phyloP scores from a whole-genome alignment of 495 filamentous ascomycete species.

The Aspergillus cavernicola region DNA sequence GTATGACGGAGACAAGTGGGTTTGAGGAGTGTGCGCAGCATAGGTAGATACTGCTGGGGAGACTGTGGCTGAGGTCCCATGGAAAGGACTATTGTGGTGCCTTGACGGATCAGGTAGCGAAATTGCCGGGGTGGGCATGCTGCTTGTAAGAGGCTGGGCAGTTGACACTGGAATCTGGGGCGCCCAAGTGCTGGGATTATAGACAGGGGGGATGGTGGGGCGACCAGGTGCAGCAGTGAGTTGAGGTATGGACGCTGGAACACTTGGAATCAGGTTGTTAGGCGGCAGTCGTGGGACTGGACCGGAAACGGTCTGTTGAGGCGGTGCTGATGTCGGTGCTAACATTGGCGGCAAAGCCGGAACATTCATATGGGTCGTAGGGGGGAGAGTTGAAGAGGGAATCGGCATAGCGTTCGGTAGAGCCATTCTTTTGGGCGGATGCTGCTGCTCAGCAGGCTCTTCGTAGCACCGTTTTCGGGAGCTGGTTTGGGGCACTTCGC shows the following conservation, averaged over 20 bases:
- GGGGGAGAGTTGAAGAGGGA: constrained; percentile 30
- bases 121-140: constrained; percentile 50
- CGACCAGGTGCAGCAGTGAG: constrained; percentile 48
- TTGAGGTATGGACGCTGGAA: constrained; percentile 29
- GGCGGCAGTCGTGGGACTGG: constrained; percentile 52
- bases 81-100: constrained; percentile 36
- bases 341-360: constrained; percentile 37
- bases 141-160: constrained; percentile 28
- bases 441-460: constrained; percentile 60
- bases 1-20: constrained; percentile 58
- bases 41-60: constrained; percentile 43
- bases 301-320: constrained; percentile 28
- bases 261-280: constrained; percentile 28
- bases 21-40: constrained; percentile 45
- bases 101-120: constrained; percentile 46
- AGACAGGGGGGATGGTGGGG: constrained; percentile 59
- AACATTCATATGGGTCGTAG: constrained; percentile 29
- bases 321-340: constrained; percentile 33
- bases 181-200: constrained; percentile 46
- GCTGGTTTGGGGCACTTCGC: constrained; percentile 30
- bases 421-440: constrained; percentile 61
- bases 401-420: constrained; percentile 28
- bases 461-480: constrained; percentile 73
- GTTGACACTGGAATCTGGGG: constrained; percentile 47
- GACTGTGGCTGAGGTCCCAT: constrained; percentile 33